Evolutionary conservation across 108 stramenopile species (phyloP).

Genomic region (Stephanodiscus minutulus): DNA sequence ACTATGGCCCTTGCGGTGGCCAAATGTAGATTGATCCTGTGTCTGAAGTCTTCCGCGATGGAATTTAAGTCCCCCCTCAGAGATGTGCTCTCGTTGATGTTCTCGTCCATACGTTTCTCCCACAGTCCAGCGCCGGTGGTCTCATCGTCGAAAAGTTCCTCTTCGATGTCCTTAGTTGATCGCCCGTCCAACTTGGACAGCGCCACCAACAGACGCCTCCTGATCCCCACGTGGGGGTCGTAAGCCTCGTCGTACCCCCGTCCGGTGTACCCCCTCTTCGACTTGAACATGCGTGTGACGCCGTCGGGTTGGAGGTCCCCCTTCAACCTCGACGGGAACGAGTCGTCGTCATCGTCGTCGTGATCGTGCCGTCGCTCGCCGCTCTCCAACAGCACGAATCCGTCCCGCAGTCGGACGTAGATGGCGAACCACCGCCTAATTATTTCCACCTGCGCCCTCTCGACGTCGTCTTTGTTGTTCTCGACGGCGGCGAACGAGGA

Average conservation of each 20-base stretch:
- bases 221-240: constrained; percentile 68
- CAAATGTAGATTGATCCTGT: constrained; percentile 41
- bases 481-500: neutral
- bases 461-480: neutral
- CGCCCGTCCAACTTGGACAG: constrained; percentile 7
- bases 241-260: constrained; percentile 78
- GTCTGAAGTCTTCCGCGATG: constrained; percentile 33
- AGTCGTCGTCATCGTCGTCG: constrained; percentile 42
- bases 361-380: constrained; percentile 77
- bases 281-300: constrained; percentile 61
- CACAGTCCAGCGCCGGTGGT: constrained; percentile 39
- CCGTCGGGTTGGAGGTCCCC: constrained; percentile 58
- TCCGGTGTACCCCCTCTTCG: constrained; percentile 60
- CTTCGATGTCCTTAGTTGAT: neutral
- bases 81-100: constrained; percentile 38
- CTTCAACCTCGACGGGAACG: constrained; percentile 44
- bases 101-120: constrained; percentile 54
- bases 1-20: neutral
- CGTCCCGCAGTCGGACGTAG: constrained; percentile 73
- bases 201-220: constrained; percentile 32
- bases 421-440: constrained; percentile 37
- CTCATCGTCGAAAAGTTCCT: constrained; percentile 50
- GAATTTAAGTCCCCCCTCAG: constrained; percentile 39
- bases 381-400: constrained; percentile 68
- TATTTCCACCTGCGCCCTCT: constrained; percentile 5